These are phyloP conservation scores for Pythium monospermum DNA, from an alignment of 352 stramenopile species.

Conservation along the genomic window DNA sequence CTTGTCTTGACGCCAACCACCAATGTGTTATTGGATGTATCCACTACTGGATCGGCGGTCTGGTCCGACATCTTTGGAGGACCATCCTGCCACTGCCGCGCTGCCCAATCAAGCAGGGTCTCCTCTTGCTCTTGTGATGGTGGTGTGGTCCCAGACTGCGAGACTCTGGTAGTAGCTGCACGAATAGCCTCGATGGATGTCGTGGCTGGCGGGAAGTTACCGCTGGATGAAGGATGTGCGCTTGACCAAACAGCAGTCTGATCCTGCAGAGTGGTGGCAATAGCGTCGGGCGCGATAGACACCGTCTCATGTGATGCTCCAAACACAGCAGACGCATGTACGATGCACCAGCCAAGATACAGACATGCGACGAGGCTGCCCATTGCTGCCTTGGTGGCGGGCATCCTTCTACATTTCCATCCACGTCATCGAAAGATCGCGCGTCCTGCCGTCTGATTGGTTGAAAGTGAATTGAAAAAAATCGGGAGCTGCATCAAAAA, in stretches of 20 bases:
- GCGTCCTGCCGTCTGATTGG: not conserved
- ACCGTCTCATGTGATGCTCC: no score
- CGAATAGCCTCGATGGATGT: no score
- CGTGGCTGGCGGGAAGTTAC: not conserved
- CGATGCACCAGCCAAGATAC: no score
- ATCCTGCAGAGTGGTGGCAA: no score
- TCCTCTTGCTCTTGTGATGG: no score
- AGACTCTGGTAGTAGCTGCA: no score
- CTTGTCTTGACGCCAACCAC: constrained; percentile 49
- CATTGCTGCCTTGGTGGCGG: not conserved
- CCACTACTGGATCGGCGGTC: no score
- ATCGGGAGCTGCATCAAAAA: no score
- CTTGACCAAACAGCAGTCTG: not conserved
- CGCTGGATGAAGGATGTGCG: not conserved
- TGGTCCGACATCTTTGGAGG: no score
- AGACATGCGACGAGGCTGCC: not conserved
- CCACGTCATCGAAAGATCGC: not conserved
- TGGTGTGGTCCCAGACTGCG: no score
- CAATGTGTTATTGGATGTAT: constrained; percentile 6
- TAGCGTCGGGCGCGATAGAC: no score
- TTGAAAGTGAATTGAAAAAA: not conserved
- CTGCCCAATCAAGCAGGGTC: not conserved
- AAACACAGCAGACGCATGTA: no score
- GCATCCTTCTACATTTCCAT: not conserved
- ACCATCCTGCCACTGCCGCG: not conserved